Base-by-base conservation (phyloP, 148 eudicot genomes). In the Spergularia marina region DNA sequence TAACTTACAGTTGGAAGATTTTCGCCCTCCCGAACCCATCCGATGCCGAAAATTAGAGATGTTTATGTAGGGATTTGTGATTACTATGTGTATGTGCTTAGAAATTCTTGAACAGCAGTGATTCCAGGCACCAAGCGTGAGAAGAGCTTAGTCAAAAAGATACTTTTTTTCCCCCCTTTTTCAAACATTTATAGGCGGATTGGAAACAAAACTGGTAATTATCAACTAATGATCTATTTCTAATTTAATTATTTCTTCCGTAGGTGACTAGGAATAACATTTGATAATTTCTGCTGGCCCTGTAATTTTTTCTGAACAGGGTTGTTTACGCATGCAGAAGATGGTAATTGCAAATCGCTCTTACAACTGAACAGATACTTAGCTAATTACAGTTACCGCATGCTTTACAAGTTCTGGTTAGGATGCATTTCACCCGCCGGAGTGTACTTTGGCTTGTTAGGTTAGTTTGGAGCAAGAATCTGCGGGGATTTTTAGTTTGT, bases 31-130 rank as follows among this genome's bases (percentile, higher is more conserved):
- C 11, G 82, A 84, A 36, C 78, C 87, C 4, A 83, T 71, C 47
- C 89, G 57, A 74, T 73, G 90, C 41, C 79, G 64, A 82, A 88
- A 87, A 78, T 74, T 95, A 80, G 98, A 92, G 71, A 82, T 90
- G 86, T 95, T 92, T 74, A 84, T 92, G 25, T 77, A 81, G 77
- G 69, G 66, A 79, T 78, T 82, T 71, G 49, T 70, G 79, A 73
- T 72, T 68, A 66, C 63, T 59, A 39, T 58, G 12, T 67, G 58
- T 72, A 53, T 54, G 77, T 72, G 80, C 44, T 81, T 81, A 59
- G 61, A 72, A 53, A 66, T 66, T 71, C 59, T 65, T 72, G 72
- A 40, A 65, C 71, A 51, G 51, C 55, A n/a, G 40, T 74, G 36
- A 74, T 73, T 73, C 57, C 53, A 74, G 78, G 64, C 64, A 79